phyloP scores from a whole-genome alignment of 129 eudicot genomes.

The Erigeron canadensis region DNA sequence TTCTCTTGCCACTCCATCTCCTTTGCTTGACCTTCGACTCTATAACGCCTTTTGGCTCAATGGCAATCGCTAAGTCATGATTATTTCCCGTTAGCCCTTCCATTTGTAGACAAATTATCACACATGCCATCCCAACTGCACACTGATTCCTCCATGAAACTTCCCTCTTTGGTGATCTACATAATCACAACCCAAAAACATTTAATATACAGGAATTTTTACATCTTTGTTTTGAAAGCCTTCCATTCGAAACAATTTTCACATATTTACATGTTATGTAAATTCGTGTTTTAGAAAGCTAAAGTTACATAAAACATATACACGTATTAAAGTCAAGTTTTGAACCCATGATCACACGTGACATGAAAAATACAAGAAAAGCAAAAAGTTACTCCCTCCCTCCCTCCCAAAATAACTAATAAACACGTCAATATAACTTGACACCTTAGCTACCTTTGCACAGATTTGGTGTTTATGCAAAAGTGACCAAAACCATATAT shows the following conservation, averaged over 20 bases:
- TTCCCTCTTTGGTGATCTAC: slow-evolving; percentile 30
- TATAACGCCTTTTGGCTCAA: slow-evolving; percentile 23
- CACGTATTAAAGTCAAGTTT: too few species aligned
- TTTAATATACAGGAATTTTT: not conserved
- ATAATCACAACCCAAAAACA: slow-evolving; percentile 13
- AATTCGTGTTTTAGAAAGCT: too few species aligned
- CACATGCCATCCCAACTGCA: slow-evolving; percentile 45
- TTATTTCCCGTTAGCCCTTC: slow-evolving; percentile 25
- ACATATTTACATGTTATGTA: too few species aligned
- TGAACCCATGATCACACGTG: too few species aligned
- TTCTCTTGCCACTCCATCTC: slow-evolving; percentile 66
- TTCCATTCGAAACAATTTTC: not conserved
- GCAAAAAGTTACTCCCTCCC: too few species aligned
- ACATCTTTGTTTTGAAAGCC: not conserved
- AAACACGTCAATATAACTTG: too few species aligned
- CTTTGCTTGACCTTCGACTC: slow-evolving; percentile 15
- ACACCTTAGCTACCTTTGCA: too few species aligned
- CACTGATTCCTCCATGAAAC: slow-evolving; percentile 47
- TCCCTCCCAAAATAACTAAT: too few species aligned
- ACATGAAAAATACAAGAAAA: too few species aligned
- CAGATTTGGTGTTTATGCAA: too few species aligned
- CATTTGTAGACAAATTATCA: slow-evolving; percentile 45
- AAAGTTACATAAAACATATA: too few species aligned
- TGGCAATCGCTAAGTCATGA: slow-evolving; percentile 36
- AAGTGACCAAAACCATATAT: too few species aligned